Percentiles rank a stretch among this genome's conserved stretches.
Conservation (phyloP, 305 asterid genomes). For the Fraxinus albicans region DNA sequence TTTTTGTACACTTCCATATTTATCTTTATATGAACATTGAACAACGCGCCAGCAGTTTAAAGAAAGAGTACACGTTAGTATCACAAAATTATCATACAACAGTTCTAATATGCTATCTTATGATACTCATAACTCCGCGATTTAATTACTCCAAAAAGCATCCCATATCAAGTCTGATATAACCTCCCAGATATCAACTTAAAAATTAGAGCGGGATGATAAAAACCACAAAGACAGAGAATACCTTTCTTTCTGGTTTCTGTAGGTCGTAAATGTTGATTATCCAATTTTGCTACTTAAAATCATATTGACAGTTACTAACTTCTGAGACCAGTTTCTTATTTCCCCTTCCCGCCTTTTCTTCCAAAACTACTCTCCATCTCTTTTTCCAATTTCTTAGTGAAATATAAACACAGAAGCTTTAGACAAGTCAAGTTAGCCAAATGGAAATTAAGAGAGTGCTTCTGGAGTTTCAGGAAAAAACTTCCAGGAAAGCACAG, state of each 20-base stretch:
- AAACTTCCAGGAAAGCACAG: neutral
- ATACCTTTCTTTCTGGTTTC: neutral
- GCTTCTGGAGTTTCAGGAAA: neutral
- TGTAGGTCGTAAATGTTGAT: neutral
- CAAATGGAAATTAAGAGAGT: neutral
- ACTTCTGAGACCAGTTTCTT: neutral
- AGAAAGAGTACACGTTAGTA: neutral
- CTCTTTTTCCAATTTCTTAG: neutral
- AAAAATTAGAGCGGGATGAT: neutral
- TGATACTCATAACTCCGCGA: neutral
- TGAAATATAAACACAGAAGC: neutral
- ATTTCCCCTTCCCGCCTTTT: neutral
- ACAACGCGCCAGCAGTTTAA: neutral
- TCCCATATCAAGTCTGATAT: neutral
- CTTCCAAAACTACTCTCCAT: neutral
- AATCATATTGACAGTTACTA: neutral
- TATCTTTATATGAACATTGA: neutral
- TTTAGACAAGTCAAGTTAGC: neutral
- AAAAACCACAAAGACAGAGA: neutral
- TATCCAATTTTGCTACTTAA: neutral
- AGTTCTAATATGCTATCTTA: neutral
- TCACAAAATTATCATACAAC: neutral
- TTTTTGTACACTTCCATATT: neutral
- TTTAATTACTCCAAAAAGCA: neutral
- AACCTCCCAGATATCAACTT: slow-evolving; percentile 3